A percentile compares a stretch with the other conserved stretches of the same genome.
Conservation (phyloP, 2,329 filamentous ascomycete species). For the Penicillium sp. region DNA sequence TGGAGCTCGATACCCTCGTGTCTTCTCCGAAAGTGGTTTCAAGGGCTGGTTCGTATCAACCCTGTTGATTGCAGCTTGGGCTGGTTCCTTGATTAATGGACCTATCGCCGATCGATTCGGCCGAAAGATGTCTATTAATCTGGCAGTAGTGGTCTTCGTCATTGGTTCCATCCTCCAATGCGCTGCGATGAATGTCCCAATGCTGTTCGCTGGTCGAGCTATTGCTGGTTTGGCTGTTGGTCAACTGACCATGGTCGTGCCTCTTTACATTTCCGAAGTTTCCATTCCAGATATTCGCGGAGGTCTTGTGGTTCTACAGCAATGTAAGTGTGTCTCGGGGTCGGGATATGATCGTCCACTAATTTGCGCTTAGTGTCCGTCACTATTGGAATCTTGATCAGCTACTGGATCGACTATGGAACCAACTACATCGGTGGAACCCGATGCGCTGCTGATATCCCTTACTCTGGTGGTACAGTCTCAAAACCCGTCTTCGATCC, state of each 20-base stretch:
- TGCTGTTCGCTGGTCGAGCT: slow-evolving; percentile 47
- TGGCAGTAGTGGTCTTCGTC: slow-evolving; percentile 53
- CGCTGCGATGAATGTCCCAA: slow-evolving; percentile 40
- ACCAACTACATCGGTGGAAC: slow-evolving; percentile 46
- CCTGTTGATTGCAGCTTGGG: slow-evolving; percentile 50
- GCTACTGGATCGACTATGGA: slow-evolving; percentile 46
- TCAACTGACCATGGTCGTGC: slow-evolving; percentile 48
- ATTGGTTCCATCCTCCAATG: slow-evolving; percentile 51
- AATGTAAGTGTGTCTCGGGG: slow-evolving; percentile 26
- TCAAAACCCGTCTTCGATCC: slow-evolving; percentile 40
- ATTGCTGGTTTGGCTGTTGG: slow-evolving; percentile 48
- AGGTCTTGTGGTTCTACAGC: slow-evolving; percentile 39
- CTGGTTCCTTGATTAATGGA: slow-evolving; percentile 50
- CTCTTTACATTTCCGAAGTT: slow-evolving; percentile 56
- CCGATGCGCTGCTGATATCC: slow-evolving; percentile 49
- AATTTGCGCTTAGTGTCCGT: slow-evolving; percentile 44
- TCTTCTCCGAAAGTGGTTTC: slow-evolving; percentile 47
- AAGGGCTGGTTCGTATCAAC: slow-evolving; percentile 56
- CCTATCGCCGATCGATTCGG: slow-evolving; percentile 53
- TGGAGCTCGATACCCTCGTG: slow-evolving; percentile 38
- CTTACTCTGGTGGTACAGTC: slow-evolving; percentile 47
- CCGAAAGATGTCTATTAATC: slow-evolving; percentile 51
- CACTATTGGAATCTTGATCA: slow-evolving; percentile 38
- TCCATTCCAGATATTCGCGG: slow-evolving; percentile 40
- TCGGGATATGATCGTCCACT: neutral